Percentiles rank a stretch among this genome's conserved stretches.
Evolutionary conservation across 495 filamentous ascomycete species (phyloP).

Genomic region (Penicillium goetzii): DNA sequence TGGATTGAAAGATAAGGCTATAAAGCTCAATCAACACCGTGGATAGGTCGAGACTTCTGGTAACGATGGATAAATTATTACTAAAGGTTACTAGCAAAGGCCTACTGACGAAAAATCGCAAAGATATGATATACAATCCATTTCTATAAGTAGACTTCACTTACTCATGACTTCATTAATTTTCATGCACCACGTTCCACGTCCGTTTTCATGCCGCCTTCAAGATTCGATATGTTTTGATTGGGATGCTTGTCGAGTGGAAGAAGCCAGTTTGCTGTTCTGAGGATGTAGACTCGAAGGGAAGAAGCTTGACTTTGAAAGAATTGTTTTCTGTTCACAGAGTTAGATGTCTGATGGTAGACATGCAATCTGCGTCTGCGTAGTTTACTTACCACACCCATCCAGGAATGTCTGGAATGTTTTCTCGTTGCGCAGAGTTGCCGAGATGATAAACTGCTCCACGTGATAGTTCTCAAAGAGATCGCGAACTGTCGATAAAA

Average conservation of each 20-base stretch:
- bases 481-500: slow-evolving; percentile 58
- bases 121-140: neutral
- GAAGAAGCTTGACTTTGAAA: slow-evolving; percentile 48
- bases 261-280: slow-evolving; percentile 62
- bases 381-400: slow-evolving; percentile 56
- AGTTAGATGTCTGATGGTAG: neutral
- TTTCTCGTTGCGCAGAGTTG: slow-evolving; percentile 64
- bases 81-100: neutral
- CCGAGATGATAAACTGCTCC: slow-evolving; percentile 58
- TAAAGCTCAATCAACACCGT: no score
- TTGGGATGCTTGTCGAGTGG: slow-evolving; percentile 55
- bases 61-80: neutral
- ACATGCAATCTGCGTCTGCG: neutral
- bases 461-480: slow-evolving; percentile 56
- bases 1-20: no score
- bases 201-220: neutral
- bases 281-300: slow-evolving; percentile 46
- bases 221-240: slow-evolving; percentile 48
- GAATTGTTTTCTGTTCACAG: neutral
- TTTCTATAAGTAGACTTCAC: neutral
- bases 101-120: neutral
- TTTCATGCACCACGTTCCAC: neutral
- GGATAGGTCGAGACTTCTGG: no score
- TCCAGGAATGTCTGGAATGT: slow-evolving; percentile 61
- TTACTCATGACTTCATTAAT: slow-evolving; percentile 11